Base-by-base conservation (phyloP, 345 rosid genomes). In the Eutrema yunnanense region DNA sequence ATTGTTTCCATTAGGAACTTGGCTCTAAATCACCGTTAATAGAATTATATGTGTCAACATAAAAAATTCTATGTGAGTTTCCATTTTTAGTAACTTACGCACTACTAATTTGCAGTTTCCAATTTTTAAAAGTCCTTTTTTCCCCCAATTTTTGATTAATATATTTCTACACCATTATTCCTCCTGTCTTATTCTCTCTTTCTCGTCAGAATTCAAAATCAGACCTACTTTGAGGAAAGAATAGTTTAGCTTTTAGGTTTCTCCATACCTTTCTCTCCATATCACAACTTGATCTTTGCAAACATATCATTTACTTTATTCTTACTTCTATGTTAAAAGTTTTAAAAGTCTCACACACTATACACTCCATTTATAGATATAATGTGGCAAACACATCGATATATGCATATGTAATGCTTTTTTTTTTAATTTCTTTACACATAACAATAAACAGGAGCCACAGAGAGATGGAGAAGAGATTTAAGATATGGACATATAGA, bases 391-490 rank as follows among this genome's bases (percentile, higher is more conserved):
- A 61, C 68, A 41, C 14, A 22, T 38, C 30, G 16, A 64, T 32
- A 22, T 30, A 5, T 67, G 76, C 73, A 44, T 67, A 41, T 58
- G 58, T n/a, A 78, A 81, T 38, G 47, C n/a, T n/a, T n/a, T n/a
- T 65, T 50, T 80, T 82, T 6, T 78, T 53, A 33, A 65, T 12
- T 81, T 14, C 6, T n/a, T 6, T 52, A 22, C n/a, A 69, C 19
- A 26, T 22, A 10, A 75, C 27, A 41, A 10, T 3, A 30, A 57
- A 52, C 72, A 84, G 90, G 75, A 84, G 88, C 69, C 85, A 83
- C 30, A 62, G 30, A 7, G 88, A 86, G 77, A 86, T 84, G 90
- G 68, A 61, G 70, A 84, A 83, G 78, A 78, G 82, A 77, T 83
- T 86, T 58, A 86, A 86, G 74, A 54, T 86, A 36, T 86, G 91